Percentiles rank a stretch among this genome's conserved stretches.
Conservation (phyloP, 2,329 filamentous ascomycete genomes). For the Ascochyta koolunga region DNA sequence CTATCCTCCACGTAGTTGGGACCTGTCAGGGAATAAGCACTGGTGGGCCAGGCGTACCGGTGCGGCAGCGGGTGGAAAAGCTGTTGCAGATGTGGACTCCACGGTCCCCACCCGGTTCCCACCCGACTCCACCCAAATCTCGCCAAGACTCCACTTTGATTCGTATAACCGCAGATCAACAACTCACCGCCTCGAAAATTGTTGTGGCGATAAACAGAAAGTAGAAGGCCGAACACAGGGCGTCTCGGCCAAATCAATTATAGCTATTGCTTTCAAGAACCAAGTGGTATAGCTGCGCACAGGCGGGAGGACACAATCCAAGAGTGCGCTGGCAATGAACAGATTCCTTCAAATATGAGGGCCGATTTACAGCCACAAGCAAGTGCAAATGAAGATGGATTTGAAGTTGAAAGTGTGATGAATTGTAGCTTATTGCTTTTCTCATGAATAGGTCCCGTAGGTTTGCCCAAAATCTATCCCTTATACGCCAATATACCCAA, state of each 20-base stretch:
- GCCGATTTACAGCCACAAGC: neutral
- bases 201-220: constrained; percentile 13
- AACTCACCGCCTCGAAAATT: constrained; percentile 15
- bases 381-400: neutral
- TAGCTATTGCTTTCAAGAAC: neutral
- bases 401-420: constrained; percentile 5
- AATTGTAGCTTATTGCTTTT: constrained; percentile 15
- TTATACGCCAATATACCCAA: constrained; percentile 13
- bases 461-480: constrained; percentile 14
- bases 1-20: neutral
- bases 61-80: constrained; percentile 18
- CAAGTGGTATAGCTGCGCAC: too few relatives aligned
- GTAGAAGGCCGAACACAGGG: constrained; percentile 5
- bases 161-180: constrained; percentile 12
- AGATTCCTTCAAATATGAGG: too few relatives aligned
- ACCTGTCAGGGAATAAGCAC: constrained; percentile 3
- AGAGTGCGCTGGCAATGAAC: too few relatives aligned
- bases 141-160: constrained; percentile 2
- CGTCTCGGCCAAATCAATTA: neutral
- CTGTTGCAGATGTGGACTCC: constrained; percentile 14
- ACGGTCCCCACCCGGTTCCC: constrained; percentile 13
- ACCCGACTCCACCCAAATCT: neutral
- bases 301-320: too few relatives aligned
- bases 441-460: constrained; percentile 16
- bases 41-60: constrained; percentile 10